Percentiles rank a stretch among this genome's conserved stretches.
Conservation (phyloP, 306 rosid species). For the Cucurbita pepo region DNA sequence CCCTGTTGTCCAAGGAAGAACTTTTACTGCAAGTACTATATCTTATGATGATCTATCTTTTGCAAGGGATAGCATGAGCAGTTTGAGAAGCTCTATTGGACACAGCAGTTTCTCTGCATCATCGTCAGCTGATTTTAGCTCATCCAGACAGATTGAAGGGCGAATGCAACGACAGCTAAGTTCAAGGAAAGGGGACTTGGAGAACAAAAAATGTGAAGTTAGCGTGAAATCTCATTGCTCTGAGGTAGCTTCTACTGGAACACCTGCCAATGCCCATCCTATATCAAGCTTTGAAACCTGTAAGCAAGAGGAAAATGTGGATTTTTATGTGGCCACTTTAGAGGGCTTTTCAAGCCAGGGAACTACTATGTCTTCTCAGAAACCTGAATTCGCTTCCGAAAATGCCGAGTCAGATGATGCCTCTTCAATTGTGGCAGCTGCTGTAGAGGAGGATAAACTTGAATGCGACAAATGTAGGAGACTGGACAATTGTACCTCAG, state of each 20-base stretch:
- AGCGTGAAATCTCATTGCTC: slow-evolving; percentile 25
- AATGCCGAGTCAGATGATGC: slow-evolving; percentile 20
- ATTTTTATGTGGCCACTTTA: slow-evolving; percentile 17
- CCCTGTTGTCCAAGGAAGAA: slow-evolving; percentile 47
- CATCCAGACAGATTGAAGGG: slow-evolving; percentile 35
- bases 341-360: slow-evolving; percentile 18
- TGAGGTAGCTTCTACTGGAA: slow-evolving; percentile 24
- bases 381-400: slow-evolving; percentile 18
- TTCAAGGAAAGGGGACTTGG: slow-evolving; percentile 31
- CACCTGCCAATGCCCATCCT: slow-evolving; percentile 25
- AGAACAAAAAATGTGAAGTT: slow-evolving; percentile 25
- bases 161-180: slow-evolving; percentile 51
- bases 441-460: slow-evolving; percentile 27
- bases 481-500: slow-evolving; percentile 30
- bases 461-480: slow-evolving; percentile 14
- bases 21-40: slow-evolving; percentile 46
- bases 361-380: slow-evolving; percentile 17
- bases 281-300: slow-evolving; percentile 18
- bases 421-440: slow-evolving; percentile 16
- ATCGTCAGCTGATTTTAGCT: slow-evolving; percentile 53
- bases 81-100: slow-evolving; percentile 51
- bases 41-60: slow-evolving; percentile 42
- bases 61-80: slow-evolving; percentile 47
- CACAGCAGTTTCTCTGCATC: slow-evolving; percentile 62
- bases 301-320: slow-evolving; percentile 21